Percentiles rank a stretch among this genome's conserved stretches.
Evolutionary conservation across 345 rosid species (phyloP).

Genomic region (Boechera divaricarpa): DNA sequence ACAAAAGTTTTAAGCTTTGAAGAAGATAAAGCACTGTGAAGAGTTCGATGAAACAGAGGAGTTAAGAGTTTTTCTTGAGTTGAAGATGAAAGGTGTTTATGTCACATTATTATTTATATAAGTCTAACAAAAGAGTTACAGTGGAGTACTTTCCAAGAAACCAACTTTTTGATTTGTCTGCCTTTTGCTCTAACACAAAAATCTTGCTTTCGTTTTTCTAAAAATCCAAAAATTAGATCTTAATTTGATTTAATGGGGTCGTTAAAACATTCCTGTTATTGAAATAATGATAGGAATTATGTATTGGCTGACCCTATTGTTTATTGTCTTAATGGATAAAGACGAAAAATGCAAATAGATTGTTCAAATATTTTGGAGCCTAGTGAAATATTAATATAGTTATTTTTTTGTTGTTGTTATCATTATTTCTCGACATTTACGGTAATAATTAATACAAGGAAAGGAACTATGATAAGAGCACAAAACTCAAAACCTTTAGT

Average conservation of each 20-base stretch:
- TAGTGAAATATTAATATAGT: conserved; percentile 17
- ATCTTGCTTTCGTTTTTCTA: conserved; percentile 41
- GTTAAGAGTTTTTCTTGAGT: background rate
- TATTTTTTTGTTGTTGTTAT: conserved; percentile 12
- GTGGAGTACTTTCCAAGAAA: conserved; percentile 78
- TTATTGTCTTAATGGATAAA: conserved; percentile 34
- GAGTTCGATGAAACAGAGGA: conserved; percentile 39
- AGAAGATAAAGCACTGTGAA: conserved; percentile 26
- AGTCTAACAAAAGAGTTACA: conserved; percentile 43
- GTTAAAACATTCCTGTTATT: conserved; percentile 35
- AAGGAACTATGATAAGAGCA: conserved; percentile 4
- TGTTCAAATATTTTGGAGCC: conserved; percentile 38
- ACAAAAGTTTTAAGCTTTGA: background rate
- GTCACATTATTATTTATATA: conserved; percentile 36
- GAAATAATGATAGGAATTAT: conserved; percentile 24
- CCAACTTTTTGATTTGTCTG: conserved; percentile 48
- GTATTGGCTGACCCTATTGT: conserved; percentile 28
- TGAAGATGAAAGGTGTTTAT: conserved; percentile 40
- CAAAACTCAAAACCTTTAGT: conserved; percentile 22
- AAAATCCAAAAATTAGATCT: conserved; percentile 34
- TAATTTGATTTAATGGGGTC: conserved; percentile 38
- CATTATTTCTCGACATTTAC: conserved; percentile 29
- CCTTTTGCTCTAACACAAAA: conserved; percentile 41
- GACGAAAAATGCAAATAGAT: conserved; percentile 24
- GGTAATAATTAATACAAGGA: conserved; percentile 6